Evolutionary conservation across 805 yeast species (phyloP).

Genomic region (Candida lessepsii): DNA sequence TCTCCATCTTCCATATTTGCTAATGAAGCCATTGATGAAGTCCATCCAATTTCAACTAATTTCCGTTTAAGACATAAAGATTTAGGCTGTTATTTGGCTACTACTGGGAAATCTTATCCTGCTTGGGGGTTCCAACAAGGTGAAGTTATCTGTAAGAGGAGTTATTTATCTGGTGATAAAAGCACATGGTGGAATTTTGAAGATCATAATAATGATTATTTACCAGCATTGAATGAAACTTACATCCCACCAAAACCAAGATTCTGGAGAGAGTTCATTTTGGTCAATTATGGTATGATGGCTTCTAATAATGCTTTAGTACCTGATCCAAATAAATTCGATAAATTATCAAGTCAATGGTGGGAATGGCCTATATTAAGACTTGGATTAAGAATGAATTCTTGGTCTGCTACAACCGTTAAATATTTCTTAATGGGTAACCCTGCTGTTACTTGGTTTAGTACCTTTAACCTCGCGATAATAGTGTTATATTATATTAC

Average conservation of each 20-base stretch:
- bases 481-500: conserved; percentile 22
- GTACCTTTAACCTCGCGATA: conserved; percentile 26
- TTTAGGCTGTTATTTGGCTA: conserved; percentile 75
- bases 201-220: conserved; percentile 54
- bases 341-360: conserved; percentile 66
- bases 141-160: conserved; percentile 67
- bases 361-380: conserved; percentile 91
- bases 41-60: conserved; percentile 77
- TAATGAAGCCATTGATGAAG: conserved; percentile 46
- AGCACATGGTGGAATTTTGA: conserved; percentile 83
- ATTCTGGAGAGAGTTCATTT: conserved; percentile 73
- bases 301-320: conserved; percentile 80
- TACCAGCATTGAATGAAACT: conserved; percentile 30
- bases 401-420: conserved; percentile 59
- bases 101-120: conserved; percentile 67
- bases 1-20: conserved; percentile 41
- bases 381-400: conserved; percentile 72
- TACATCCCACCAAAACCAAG: conserved; percentile 42
- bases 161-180: conserved; percentile 54
- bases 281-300: conserved; percentile 82
- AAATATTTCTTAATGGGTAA: conserved; percentile 73
- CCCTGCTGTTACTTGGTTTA: conserved; percentile 71
- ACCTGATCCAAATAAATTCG: conserved; percentile 75
- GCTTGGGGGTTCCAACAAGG: conserved; percentile 85
- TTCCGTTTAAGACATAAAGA: conserved; percentile 64